Evolutionary conservation across 495 filamentous ascomycete species (phyloP).

Genomic region (Lasiosphaeria hispida): DNA sequence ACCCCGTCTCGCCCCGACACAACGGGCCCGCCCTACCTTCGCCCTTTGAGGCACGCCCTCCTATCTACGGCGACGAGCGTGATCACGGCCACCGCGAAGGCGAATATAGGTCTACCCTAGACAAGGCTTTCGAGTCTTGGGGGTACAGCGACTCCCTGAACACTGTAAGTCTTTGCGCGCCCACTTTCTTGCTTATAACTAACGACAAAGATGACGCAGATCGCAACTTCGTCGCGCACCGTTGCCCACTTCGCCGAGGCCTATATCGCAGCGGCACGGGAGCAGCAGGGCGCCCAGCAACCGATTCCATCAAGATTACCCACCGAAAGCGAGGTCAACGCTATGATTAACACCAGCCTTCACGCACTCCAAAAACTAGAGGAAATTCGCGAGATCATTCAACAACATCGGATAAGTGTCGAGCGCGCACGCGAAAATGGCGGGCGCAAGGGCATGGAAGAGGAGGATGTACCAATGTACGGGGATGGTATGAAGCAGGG

Average conservation of each 20-base stretch:
- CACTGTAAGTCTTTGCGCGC: slow-evolving; percentile 30
- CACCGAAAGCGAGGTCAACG: slow-evolving; percentile 42
- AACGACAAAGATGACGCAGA: slow-evolving; percentile 34
- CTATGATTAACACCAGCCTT: slow-evolving; percentile 38
- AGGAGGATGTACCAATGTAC: slow-evolving; percentile 49
- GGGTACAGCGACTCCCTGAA: slow-evolving; percentile 42
- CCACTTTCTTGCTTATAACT: slow-evolving; percentile 6
- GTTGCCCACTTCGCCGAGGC: slow-evolving; percentile 48
- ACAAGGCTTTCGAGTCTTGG: slow-evolving; percentile 42
- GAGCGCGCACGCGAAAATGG: slow-evolving; percentile 44
- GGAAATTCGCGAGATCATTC: slow-evolving; percentile 44
- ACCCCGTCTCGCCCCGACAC: slow-evolving; percentile 41
- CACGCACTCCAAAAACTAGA: slow-evolving; percentile 42
- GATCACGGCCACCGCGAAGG: slow-evolving; percentile 34
- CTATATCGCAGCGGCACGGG: slow-evolving; percentile 45
- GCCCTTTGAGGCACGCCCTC: slow-evolving; percentile 42
- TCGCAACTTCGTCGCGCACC: slow-evolving; percentile 42
- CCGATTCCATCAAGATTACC: slow-evolving; percentile 48
- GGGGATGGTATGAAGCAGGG: slow-evolving; percentile 41
- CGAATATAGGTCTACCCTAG: slow-evolving; percentile 40
- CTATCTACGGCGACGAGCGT: slow-evolving; percentile 37
- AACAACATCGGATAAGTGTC: slow-evolving; percentile 33
- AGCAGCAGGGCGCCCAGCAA: slow-evolving; percentile 43
- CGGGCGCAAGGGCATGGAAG: slow-evolving; percentile 40
- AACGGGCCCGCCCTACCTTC: slow-evolving; percentile 34